Percentiles rank a stretch among this genome's conserved stretches.
These are phyloP conservation scores for Sanchytrium tribonematis DNA, from an alignment of 371 early-diverging fungal species.

Conservation along the genomic window DNA sequence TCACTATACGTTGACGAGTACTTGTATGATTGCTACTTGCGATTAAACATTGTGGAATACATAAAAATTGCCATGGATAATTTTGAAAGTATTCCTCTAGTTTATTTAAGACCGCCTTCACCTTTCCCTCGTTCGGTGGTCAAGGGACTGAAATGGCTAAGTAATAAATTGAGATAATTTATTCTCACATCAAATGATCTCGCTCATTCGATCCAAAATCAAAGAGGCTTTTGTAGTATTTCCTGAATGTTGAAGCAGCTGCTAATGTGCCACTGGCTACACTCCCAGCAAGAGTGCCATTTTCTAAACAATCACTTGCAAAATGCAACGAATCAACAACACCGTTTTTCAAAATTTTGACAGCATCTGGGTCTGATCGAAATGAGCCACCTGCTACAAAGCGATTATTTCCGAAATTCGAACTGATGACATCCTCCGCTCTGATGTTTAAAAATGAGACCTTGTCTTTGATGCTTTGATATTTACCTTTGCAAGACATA, in stretches of 20 bases:
- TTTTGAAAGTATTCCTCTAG: no score
- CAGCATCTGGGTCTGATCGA: background rate
- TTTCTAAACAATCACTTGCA: background rate
- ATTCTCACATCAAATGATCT: background rate
- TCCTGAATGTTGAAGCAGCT: background rate
- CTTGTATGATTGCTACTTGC: no score
- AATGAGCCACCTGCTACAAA: background rate
- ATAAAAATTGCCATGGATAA: no score
- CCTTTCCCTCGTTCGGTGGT: no score
- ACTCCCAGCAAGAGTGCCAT: background rate
- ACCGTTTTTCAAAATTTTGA: background rate
- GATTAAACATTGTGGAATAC: no score
- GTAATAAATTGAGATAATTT: no score
- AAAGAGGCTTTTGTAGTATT: background rate
- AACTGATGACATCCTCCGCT: background rate
- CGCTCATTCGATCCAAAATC: background rate
- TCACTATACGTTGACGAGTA: no score
- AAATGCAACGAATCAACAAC: background rate
- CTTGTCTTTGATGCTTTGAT: background rate
- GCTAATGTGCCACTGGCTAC: background rate
- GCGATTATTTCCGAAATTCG: background rate
- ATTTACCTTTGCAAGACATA: background rate
- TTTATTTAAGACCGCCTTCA: no score
- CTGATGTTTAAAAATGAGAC: background rate
- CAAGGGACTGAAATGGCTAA: no score